Conservation (phyloP, 139 green algal species). For the Desmodesmus armatus region DNA sequence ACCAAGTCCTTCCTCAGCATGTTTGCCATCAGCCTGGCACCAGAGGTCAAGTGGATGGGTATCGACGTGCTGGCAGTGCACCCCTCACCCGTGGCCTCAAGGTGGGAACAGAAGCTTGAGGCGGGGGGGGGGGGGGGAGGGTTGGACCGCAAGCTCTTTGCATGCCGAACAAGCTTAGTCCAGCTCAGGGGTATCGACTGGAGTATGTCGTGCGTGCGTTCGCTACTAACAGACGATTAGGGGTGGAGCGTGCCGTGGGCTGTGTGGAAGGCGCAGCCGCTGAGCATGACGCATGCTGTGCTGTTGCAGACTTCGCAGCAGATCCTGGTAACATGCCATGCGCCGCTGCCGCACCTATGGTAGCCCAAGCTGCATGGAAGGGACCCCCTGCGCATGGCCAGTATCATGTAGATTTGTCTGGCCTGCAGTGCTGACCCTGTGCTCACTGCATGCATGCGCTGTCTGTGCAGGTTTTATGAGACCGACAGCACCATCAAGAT, state of each 20-base stretch:
- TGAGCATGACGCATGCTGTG: no score
- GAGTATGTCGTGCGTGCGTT: no score
- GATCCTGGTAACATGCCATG: no score
- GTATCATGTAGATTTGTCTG: neutral
- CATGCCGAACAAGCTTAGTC: no score
- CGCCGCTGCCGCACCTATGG: no score
- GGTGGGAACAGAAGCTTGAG: conserved; percentile 73
- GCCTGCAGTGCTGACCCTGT: neutral
- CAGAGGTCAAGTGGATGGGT: conserved; percentile 86
- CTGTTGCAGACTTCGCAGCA: no score
- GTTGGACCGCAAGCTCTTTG: no score
- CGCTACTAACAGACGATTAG: neutral
- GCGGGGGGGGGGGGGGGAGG: conserved; percentile 36
- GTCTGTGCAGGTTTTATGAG: conserved; percentile 39
- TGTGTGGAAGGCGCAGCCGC: no score
- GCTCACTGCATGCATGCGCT: neutral
- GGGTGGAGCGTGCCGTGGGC: neutral
- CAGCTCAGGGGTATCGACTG: no score
- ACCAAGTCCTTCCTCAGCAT: conserved; percentile 90
- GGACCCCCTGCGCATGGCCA: neutral
- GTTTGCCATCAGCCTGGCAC: conserved; percentile 66
- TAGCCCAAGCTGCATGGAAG: no score
- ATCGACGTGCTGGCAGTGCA: conserved; percentile 97
- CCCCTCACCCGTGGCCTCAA: conserved; percentile 92
- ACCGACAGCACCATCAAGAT: conserved; percentile 34